phyloP scores from a whole-genome alignment of 2,329 filamentous ascomycete species.

The Magnaporthiopsis incrustans region DNA sequence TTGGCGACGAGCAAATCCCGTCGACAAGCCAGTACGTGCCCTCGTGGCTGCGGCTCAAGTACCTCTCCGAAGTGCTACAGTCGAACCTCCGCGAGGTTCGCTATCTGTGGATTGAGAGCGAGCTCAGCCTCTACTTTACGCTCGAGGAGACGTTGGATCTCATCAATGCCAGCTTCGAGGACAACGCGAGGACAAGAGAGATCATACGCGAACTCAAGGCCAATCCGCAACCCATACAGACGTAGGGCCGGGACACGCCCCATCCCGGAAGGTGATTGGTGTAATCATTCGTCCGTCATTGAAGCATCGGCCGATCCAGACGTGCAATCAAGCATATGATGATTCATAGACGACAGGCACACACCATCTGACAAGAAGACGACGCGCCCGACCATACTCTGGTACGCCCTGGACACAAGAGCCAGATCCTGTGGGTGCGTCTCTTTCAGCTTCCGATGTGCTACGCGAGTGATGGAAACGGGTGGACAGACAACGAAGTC shows the following conservation, averaged over 20 bases:
- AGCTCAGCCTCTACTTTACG: slow-evolving; percentile 56
- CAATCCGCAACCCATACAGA: slow-evolving; percentile 34
- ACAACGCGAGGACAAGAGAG: slow-evolving; percentile 50
- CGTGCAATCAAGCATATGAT: not conserved
- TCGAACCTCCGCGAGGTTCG: slow-evolving; percentile 57
- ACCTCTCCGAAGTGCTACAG: slow-evolving; percentile 56
- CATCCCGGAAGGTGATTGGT: not conserved
- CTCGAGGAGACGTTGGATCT: slow-evolving; percentile 54
- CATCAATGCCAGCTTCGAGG: slow-evolving; percentile 56
- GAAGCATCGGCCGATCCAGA: no score
- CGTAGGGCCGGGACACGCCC: not conserved
- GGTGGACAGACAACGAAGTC: not conserved
- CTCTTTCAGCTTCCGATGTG: no score
- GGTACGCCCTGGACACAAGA: not conserved
- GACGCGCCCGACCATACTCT: not conserved
- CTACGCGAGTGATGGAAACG: not conserved
- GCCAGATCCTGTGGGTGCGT: no score
- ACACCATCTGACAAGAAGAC: not conserved
- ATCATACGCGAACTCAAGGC: slow-evolving; percentile 50
- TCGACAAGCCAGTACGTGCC: slow-evolving; percentile 52
- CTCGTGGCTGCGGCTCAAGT: slow-evolving; percentile 57
- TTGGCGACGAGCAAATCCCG: slow-evolving; percentile 34
- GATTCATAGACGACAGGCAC: not conserved
- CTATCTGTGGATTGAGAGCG: slow-evolving; percentile 58
- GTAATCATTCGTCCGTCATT: not conserved